A percentile compares a stretch with the other conserved stretches of the same genome.
These are phyloP conservation scores for Monascus ruber DNA, from an alignment of 2,329 filamentous ascomycete genomes.

Conservation along the genomic window DNA sequence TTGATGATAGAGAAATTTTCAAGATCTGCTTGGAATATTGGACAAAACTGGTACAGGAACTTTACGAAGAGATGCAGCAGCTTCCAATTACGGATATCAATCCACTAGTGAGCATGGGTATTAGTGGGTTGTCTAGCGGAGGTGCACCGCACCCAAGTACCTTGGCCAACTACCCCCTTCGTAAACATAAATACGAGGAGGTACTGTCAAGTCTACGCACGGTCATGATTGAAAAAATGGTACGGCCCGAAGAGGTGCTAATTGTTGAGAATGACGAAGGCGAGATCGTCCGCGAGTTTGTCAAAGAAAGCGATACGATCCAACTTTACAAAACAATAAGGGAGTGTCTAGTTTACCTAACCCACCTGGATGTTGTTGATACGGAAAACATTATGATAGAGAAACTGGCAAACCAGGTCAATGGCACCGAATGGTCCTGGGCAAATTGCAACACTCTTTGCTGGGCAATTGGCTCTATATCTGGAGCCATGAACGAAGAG, in stretches of 20 bases:
- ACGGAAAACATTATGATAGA: conserved; percentile 99
- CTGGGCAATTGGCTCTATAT: conserved; percentile 98
- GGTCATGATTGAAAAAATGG: conserved; percentile 99
- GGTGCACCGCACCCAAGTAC: conserved; percentile 75
- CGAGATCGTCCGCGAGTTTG: conserved; percentile 96
- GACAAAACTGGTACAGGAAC: conserved; percentile 94
- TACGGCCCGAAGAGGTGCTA: conserved; percentile 89
- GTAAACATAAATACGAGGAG: conserved; percentile 96
- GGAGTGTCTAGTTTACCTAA: conserved; percentile 93
- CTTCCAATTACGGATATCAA: conserved; percentile 89
- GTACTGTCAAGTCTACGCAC: conserved; percentile 86
- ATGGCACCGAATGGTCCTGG: conserved; percentile 97
- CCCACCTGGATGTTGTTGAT: conserved; percentile 92
- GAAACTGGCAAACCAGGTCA: conserved; percentile 88
- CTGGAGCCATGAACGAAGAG: conserved; percentile 97
- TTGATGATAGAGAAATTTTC: conserved; percentile 97
- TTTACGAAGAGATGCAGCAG: conserved; percentile 98
- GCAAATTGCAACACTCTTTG: conserved; percentile 98
- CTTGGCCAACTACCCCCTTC: conserved; percentile 81
- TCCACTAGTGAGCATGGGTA: conserved; percentile 69
- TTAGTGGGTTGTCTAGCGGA: conserved; percentile 58
- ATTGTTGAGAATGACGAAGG: conserved; percentile 99
- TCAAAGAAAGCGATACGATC: conserved; percentile 98
- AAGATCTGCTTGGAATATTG: conserved; percentile 99
- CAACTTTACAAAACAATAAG: conserved; percentile 98